Percentiles rank a stretch among this genome's conserved stretches.
phyloP scores from a whole-genome alignment of 345 rosid genomes.

The Hirschfeldia incana region DNA sequence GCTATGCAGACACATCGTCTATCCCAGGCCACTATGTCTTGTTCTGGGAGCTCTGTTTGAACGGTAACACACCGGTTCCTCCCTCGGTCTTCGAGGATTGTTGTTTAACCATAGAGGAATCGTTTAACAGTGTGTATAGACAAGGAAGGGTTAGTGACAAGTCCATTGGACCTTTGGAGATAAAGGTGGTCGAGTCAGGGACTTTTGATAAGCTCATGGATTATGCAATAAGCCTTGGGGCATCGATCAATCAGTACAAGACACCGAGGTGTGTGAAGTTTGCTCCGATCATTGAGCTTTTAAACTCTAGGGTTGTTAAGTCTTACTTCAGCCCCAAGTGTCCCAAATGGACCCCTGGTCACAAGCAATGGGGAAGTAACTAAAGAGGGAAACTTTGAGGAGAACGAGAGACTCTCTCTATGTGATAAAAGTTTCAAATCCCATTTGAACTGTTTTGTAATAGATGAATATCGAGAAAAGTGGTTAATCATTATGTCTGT shows the following conservation, averaged over 20 bases:
- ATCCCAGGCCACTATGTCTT: slow-evolving; percentile 91
- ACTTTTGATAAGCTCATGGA: slow-evolving; percentile 98
- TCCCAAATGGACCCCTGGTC: slow-evolving; percentile 96
- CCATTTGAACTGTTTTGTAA: slow-evolving; percentile 45
- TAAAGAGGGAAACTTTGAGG: slow-evolving; percentile 24
- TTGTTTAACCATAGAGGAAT: slow-evolving; percentile 81
- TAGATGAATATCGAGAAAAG: slow-evolving; percentile 24
- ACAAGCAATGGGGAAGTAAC: slow-evolving; percentile 75
- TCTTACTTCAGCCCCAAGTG: slow-evolving; percentile 84
- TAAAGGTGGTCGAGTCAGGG: slow-evolving; percentile 81
- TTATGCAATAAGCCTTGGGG: slow-evolving; percentile 87
- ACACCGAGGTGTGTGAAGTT: slow-evolving; percentile 95
- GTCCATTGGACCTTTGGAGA: slow-evolving; percentile 91
- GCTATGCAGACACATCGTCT: slow-evolving; percentile 73
- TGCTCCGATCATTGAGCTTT: slow-evolving; percentile 83
- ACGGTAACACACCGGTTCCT: slow-evolving; percentile 79
- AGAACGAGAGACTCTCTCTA: not conserved
- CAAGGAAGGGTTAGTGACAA: slow-evolving; percentile 85
- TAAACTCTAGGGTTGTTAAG: slow-evolving; percentile 69
- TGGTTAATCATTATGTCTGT: slow-evolving; percentile 20
- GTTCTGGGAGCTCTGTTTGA: slow-evolving; percentile 78
- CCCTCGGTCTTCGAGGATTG: slow-evolving; percentile 91
- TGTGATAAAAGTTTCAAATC: slow-evolving; percentile 14
- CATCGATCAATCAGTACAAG: slow-evolving; percentile 94
- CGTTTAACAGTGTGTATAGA: slow-evolving; percentile 92